Evolutionary conservation across 192 early-diverging fungal species (phyloP), one percentile per base, ranked within the genome.

Genomic region (Entomortierella beljakovae): DNA sequence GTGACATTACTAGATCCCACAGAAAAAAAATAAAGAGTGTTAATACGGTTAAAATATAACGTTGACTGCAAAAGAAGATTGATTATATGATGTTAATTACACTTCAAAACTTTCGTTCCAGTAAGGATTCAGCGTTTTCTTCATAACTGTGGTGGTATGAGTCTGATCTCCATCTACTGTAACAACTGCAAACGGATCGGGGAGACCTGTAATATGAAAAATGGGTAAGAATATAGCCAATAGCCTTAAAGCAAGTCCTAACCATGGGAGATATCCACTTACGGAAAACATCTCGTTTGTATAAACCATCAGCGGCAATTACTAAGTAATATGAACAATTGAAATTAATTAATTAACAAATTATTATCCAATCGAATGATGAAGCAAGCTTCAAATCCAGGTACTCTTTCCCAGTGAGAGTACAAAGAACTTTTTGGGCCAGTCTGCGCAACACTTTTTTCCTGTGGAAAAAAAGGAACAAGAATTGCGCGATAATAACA

Each of bases 111-210:
- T 89, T 84, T 97, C 93, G 79, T 97, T 98, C 97, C 98, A 99
- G 82, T 97, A 96, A 33, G 98, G 98, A 68, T 95, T 96, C 40
- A 98, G 82, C 10, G 95, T 97, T 64, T 89, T 92, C 80, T 94
- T 96, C 64, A 92, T 88, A 28, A 91, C 91, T 37, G 90, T 87
- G 16, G 96, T 97, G 23, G 94, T 95, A 55, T 96, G 93, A 11
- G 95, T 97, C 83, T 99, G 97, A 66, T 95, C 95, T 13, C 95
- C 95, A 82, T 99, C 94, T 26, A 99, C 94, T 0, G 95, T 97
- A 15, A 99, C 85, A 18, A 99, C 93, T 11, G 94, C 98, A 86
- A 99, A 97, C 25, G 98, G 97, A 81, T 99, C 96, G 15, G 98
- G 98, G 54, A 94, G 82, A 11, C 92, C 89, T 91, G 15, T 16